Evolutionary conservation across 192 early-diverging fungal genomes (phyloP).

Genomic region (Anaeromyces robustus): DNA sequence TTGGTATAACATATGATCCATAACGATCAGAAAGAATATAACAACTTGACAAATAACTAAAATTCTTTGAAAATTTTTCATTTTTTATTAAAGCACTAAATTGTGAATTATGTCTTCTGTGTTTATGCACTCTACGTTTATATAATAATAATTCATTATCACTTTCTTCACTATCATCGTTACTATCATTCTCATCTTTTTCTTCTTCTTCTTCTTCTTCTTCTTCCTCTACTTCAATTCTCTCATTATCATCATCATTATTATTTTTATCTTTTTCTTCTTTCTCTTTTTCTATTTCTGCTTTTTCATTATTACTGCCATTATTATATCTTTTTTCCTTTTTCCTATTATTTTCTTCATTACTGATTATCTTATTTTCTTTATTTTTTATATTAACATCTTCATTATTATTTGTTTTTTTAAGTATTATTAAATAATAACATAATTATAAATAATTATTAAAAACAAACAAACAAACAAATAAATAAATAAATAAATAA

Average conservation of each 20-base stretch:
- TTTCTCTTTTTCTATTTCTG: too few species aligned
- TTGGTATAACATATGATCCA: neutral
- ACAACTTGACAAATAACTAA: neutral
- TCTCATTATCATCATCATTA: neutral
- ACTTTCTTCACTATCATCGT: neutral
- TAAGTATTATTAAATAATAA: too few species aligned
- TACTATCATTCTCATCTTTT: neutral
- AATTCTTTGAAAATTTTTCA: neutral
- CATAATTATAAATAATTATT: too few species aligned
- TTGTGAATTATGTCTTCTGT: neutral
- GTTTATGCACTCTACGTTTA: neutral
- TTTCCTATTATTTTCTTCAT: too few species aligned
- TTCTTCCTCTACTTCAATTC: neutral
- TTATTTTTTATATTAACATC: too few species aligned
- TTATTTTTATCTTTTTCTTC: neutral
- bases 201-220: neutral
- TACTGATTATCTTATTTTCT: too few species aligned
- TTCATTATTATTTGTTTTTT: too few species aligned
- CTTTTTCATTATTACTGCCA: neutral
- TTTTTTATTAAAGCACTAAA: neutral
- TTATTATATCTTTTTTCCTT: too few species aligned
- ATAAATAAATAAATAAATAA: too few species aligned
- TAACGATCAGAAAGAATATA: neutral
- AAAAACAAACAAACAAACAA: too few species aligned
- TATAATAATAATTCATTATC: too few species aligned